Percentiles rank a stretch among this genome's conserved stretches.
Conservation (phyloP, 2,329 filamentous ascomycete genomes). For the Hirsutella thompsonii region DNA sequence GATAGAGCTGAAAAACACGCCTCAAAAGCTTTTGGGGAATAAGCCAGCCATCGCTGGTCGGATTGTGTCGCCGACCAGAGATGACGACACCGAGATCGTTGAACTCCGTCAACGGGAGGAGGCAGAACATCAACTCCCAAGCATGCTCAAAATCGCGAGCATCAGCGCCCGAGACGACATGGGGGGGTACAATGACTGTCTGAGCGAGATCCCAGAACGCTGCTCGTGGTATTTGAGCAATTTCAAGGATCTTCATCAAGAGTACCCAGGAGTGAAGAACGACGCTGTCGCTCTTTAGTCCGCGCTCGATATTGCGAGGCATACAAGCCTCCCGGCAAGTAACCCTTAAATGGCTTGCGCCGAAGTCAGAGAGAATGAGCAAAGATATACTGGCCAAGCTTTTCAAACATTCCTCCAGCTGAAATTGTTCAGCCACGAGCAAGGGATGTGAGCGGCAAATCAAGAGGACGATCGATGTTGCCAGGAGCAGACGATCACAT, state of each 20-base stretch:
- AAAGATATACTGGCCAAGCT: slow-evolving; percentile 24
- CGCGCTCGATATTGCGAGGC: slow-evolving; percentile 31
- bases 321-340: slow-evolving; percentile 36
- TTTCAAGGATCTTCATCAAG: slow-evolving; percentile 39
- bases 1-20: slow-evolving; percentile 45
- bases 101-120: slow-evolving; percentile 50
- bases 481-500: slow-evolving; percentile 17
- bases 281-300: slow-evolving; percentile 34
- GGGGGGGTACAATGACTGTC: slow-evolving; percentile 23
- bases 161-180: slow-evolving; percentile 23
- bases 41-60: slow-evolving; percentile 41
- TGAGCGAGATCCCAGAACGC: slow-evolving; percentile 50
- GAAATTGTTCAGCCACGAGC: slow-evolving; percentile 22
- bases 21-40: slow-evolving; percentile 44
- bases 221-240: slow-evolving; percentile 33
- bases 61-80: slow-evolving; percentile 15
- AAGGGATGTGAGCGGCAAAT: slow-evolving; percentile 26
- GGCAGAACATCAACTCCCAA: slow-evolving; percentile 46
- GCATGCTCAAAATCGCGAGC: slow-evolving; percentile 36
- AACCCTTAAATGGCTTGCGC: slow-evolving; percentile 27
- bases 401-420: slow-evolving; percentile 36
- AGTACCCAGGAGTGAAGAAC: slow-evolving; percentile 44
- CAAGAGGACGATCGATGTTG: slow-evolving; percentile 23
- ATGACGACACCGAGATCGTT: slow-evolving; percentile 37
- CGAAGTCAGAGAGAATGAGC: slow-evolving; percentile 25